These are phyloP conservation scores for Saturnispora ahearnii DNA, from an alignment of 805 yeast genomes.

Conservation along the genomic window DNA sequence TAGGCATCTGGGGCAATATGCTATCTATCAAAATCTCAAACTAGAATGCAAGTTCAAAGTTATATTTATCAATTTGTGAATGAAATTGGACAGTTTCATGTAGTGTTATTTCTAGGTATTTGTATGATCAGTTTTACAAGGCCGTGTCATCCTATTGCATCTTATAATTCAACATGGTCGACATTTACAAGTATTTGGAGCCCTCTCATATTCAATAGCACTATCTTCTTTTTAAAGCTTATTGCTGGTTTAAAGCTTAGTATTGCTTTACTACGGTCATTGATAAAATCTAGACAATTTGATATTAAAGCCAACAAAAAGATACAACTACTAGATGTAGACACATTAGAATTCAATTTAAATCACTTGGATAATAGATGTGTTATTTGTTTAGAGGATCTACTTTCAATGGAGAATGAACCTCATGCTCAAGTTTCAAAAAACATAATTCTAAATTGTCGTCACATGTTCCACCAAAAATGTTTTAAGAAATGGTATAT, in stretches of 20 bases:
- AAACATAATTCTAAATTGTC: constrained; percentile 11
- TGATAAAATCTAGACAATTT: constrained; percentile 15
- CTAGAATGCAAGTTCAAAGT: constrained; percentile 10
- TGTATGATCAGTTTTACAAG: constrained; percentile 9
- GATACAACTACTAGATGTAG: neutral
- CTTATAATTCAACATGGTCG: constrained; percentile 3
- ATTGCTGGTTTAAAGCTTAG: constrained; percentile 13
- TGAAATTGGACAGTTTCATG: constrained; percentile 9
- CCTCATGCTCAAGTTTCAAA: neutral
- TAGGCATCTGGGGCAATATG: constrained; percentile 14
- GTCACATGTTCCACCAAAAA: constrained; percentile 14
- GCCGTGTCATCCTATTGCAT: constrained; percentile 5
- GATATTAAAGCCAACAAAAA: constrained; percentile 7
- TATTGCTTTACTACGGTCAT: constrained; percentile 11
- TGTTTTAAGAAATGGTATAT: constrained; percentile 18
- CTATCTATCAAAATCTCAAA: constrained; percentile 12
- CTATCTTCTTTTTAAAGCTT: constrained; percentile 12
- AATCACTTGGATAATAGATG: constrained; percentile 13
- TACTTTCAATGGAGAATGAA: neutral
- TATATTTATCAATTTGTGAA: constrained; percentile 10
- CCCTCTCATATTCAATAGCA: constrained; percentile 10
- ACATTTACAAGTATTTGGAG: constrained; percentile 11
- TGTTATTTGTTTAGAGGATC: constrained; percentile 15
- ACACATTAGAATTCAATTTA: neutral
- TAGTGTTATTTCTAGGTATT: constrained; percentile 8